phyloP scores from a whole-genome alignment of 495 filamentous ascomycete genomes.

The Acidomyces sp. region DNA sequence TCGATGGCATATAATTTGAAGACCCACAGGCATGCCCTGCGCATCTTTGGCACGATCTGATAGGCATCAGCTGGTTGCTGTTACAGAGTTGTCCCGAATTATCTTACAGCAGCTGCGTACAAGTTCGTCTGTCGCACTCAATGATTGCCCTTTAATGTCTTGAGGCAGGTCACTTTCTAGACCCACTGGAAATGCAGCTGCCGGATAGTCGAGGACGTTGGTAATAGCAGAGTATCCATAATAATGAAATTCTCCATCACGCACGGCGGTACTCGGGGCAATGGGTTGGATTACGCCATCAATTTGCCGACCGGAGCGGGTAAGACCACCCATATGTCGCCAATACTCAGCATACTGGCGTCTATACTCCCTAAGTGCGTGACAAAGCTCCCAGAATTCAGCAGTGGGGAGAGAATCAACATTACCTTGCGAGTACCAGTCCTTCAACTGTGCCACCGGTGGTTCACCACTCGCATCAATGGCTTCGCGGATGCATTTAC shows the following conservation, averaged over 20 bases:
- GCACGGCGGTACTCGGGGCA: background rate
- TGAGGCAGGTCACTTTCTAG: background rate
- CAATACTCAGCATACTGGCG: background rate
- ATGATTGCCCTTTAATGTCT: background rate
- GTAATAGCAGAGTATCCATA: background rate
- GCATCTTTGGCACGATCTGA: background rate
- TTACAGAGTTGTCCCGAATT: too few relatives aligned
- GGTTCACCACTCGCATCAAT: constrained; percentile 3
- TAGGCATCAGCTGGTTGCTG: background rate
- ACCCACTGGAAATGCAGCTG: background rate
- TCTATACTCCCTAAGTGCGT: background rate
- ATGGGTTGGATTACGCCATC: background rate
- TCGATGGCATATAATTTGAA: background rate
- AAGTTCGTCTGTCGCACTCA: background rate
- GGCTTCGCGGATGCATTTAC: background rate
- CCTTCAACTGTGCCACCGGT: background rate
- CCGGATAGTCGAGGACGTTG: background rate
- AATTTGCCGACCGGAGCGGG: background rate
- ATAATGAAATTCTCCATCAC: background rate
- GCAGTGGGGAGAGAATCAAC: background rate
- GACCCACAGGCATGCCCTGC: background rate
- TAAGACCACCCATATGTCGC: background rate
- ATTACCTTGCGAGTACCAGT: background rate
- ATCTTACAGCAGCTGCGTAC: background rate
- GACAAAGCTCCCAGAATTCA: constrained; percentile 1